These are phyloP conservation scores for Solanum gandarillasii DNA, from an alignment of 257 asterid species.

Conservation along the genomic window DNA sequence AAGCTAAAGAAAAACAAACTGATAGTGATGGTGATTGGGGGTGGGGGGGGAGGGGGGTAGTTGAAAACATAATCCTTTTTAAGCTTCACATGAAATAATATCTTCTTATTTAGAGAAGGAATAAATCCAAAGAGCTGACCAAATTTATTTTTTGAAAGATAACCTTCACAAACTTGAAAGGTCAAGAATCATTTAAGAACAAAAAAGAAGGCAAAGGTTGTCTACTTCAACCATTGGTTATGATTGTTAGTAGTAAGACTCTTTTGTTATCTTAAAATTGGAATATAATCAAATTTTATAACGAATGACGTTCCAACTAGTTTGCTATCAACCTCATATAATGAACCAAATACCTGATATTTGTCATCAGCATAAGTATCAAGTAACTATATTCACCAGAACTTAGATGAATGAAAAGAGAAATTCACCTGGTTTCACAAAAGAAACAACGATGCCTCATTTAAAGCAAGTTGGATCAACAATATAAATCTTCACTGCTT, in stretches of 20 bases:
- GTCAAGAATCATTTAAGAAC: conserved; percentile 3
- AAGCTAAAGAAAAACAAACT: neutral
- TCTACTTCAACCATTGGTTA: neutral
- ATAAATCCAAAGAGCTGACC: neutral
- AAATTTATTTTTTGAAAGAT: neutral
- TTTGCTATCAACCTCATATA: neutral
- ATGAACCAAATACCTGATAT: accelerated
- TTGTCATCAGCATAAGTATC: neutral
- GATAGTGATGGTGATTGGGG: neutral
- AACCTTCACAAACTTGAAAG: neutral
- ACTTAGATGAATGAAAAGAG: neutral
- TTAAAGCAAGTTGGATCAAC: neutral
- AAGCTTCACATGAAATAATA: neutral
- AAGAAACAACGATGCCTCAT: neutral
- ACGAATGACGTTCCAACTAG: neutral
- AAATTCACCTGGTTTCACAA: neutral
- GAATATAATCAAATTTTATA: neutral
- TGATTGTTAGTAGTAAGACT: neutral
- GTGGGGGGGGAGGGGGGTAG: no score
- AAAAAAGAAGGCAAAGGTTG: neutral
- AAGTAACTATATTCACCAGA: neutral
- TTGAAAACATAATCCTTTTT: no score
- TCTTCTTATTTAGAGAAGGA: neutral
- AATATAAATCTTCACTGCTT: neutral
- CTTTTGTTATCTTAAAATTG: neutral